These are phyloP conservation scores for Candolleomyces eurysporus DNA, from an alignment of 768 basidiomycete genomes.

Conservation along the genomic window DNA sequence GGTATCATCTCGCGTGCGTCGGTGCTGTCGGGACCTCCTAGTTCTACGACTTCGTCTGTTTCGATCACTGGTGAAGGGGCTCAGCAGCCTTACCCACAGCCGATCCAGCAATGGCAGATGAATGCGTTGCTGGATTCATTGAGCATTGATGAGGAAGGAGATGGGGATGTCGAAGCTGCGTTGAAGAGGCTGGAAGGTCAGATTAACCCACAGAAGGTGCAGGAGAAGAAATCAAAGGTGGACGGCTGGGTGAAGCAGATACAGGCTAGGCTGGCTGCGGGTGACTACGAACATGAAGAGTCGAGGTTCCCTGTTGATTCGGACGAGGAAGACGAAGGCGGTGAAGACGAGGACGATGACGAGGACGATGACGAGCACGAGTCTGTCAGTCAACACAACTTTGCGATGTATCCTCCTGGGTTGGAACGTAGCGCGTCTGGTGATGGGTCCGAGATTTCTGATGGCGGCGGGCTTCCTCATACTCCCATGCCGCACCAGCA, in stretches of 20 bases:
- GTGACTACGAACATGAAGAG: conserved; percentile 62
- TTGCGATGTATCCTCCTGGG: conserved; percentile 5
- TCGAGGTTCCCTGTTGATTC: conserved; percentile 54
- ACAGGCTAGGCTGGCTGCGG: conserved; percentile 60
- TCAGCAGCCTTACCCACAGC: conserved; percentile 19
- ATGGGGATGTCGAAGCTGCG: conserved; percentile 81
- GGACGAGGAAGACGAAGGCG: conserved; percentile 34
- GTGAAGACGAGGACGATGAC: conserved; percentile 18
- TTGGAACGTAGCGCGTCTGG: background rate
- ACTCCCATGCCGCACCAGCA: conserved; percentile 35
- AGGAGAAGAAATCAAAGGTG: conserved; percentile 73
- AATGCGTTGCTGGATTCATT: conserved; percentile 74
- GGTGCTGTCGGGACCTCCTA: conserved; percentile 45
- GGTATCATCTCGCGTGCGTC: conserved; percentile 66
- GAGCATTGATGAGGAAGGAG: conserved; percentile 65
- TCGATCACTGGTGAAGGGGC: conserved; percentile 37
- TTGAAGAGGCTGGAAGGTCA: conserved; percentile 80
- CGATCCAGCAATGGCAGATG: conserved; percentile 79
- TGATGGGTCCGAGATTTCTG: background rate
- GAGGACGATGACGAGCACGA: conserved; percentile 19
- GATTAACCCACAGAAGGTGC: conserved; percentile 69
- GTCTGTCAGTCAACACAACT: conserved; percentile 1
- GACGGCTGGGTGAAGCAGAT: conserved; percentile 80
- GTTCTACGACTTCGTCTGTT: conserved; percentile 40
- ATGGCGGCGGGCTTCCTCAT: conserved; percentile 14